Base-by-base conservation (phyloP, 2,329 filamentous ascomycete species). In the Pyricularia grisea region DNA sequence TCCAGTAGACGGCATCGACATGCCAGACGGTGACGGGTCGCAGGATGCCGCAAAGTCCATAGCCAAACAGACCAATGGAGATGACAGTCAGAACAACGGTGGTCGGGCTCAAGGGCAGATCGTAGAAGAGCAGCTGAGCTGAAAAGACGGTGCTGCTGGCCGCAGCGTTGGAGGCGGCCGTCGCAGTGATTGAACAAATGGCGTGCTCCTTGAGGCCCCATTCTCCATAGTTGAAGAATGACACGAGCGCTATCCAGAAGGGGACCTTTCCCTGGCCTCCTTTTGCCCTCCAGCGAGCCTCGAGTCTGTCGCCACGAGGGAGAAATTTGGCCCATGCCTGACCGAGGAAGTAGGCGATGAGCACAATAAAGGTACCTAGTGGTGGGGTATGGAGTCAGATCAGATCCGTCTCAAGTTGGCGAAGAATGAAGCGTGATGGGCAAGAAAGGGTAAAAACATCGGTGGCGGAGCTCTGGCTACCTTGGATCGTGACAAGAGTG, bases 1-100 rank as follows among this genome's bases (percentile, higher is more conserved):
- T 77, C 85, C 85, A 87, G 75, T 85, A 87, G 2, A 87, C 85
- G 1, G 83, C 80, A 17, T 87, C 84, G 5, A 83, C 81, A 67
- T 85, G 84, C 79, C 83, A 87, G 12, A 87, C 84, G 1, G 80
- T 79, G 55, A 87, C 79, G 0, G 85, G 84, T 0, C 85, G 83
- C 73, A 87, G 74, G 2, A 87, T 65, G 9, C 85, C 85, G 63
- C 80, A 50, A 10, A 50, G 42, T n/a, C 42, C 42, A 10, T 50
- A 50, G 17, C 42, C 42, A 6, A 50, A n/a, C 42, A 50, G 42
- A n/a, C 42, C 42, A n/a, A 50, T 50, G 6, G 42, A 50, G 42
- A 50, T 50, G 42, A 50, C 42, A 9, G 42, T 50, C 17, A 50
- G 17, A 17, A 50, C 42, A 17, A 50, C 42, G 42, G 42, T 50